A percentile compares a stretch with the other conserved stretches of the same genome.
phyloP scores from a whole-genome alignment of 2,329 filamentous ascomycete genomes.

The Talaromyces funiculosus region DNA sequence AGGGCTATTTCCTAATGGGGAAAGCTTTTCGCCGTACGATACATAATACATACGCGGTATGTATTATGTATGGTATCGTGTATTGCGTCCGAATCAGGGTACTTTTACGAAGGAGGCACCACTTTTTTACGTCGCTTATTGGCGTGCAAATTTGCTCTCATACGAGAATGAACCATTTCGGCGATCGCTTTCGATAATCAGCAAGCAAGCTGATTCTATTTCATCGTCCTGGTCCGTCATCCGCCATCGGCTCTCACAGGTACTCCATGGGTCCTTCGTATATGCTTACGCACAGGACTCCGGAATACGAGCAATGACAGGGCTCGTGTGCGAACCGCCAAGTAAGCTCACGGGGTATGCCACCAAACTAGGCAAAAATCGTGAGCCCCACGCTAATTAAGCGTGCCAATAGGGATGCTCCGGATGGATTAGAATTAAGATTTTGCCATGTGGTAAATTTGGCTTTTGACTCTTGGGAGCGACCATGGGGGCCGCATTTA shows the following conservation, averaged over 20 bases:
- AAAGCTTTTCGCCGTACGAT: neutral
- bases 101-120: neutral
- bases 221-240: neutral
- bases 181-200: neutral
- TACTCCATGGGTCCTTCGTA: neutral
- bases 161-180: neutral
- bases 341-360: neutral
- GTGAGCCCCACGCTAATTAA: neutral
- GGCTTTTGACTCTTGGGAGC: neutral
- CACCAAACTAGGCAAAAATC: neutral
- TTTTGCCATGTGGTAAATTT: conserved; percentile 7
- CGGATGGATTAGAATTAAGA: neutral
- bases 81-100: neutral
- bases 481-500: neutral
- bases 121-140: neutral
- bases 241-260: neutral
- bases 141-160: neutral
- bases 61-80: neutral
- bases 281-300: neutral
- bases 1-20: conserved; percentile 7
- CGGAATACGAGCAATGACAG: neutral
- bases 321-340: neutral
- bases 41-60: neutral
- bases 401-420: neutral
- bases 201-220: neutral